Percentiles rank a stretch among this genome's conserved stretches.
Evolutionary conservation across 495 filamentous ascomycete species (phyloP).

Genomic region (Tuber melanosporum): DNA sequence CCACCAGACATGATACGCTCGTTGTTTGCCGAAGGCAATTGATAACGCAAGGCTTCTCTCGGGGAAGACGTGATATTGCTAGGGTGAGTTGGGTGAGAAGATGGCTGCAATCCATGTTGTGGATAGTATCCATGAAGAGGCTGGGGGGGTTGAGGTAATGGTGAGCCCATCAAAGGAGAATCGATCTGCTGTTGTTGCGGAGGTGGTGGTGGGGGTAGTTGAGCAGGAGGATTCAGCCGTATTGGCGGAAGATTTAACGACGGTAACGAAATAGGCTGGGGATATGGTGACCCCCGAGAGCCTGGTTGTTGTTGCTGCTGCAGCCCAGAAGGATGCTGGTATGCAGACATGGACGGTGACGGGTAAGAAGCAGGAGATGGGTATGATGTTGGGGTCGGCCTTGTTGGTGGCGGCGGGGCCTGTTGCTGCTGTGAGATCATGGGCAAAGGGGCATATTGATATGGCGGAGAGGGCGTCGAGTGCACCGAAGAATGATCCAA

Average conservation of each 20-base stretch:
- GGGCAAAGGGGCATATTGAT: conserved; percentile 41
- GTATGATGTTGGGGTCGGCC: conserved; percentile 45
- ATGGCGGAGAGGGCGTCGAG: conserved; percentile 43
- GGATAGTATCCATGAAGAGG: conserved; percentile 38
- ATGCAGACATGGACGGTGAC: conserved; percentile 50
- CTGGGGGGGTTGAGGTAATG: conserved; percentile 44
- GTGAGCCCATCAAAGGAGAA: conserved; percentile 44
- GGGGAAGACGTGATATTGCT: conserved; percentile 42
- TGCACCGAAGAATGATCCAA: conserved; percentile 41
- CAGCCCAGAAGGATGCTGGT: conserved; percentile 48
- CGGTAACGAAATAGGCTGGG: conserved; percentile 45
- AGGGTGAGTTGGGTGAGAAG: conserved; percentile 26
- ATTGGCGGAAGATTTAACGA: conserved; percentile 51
- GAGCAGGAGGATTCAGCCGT: conserved; percentile 44
- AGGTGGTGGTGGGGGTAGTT: conserved; percentile 40
- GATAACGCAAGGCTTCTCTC: conserved; percentile 54
- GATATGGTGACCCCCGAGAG: conserved; percentile 46
- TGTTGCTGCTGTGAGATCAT: conserved; percentile 36
- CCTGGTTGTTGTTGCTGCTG: conserved; percentile 43
- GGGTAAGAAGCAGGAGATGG: conserved; percentile 50
- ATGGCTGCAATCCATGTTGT: conserved; percentile 28
- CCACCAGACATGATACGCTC: conserved; percentile 62
- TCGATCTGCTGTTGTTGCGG: conserved; percentile 40
- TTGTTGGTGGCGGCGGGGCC: conserved; percentile 29
- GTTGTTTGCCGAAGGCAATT: conserved; percentile 54